Base-by-base conservation (phyloP, 768 basidiomycete genomes). In the Pleurotus eryngii region DNA sequence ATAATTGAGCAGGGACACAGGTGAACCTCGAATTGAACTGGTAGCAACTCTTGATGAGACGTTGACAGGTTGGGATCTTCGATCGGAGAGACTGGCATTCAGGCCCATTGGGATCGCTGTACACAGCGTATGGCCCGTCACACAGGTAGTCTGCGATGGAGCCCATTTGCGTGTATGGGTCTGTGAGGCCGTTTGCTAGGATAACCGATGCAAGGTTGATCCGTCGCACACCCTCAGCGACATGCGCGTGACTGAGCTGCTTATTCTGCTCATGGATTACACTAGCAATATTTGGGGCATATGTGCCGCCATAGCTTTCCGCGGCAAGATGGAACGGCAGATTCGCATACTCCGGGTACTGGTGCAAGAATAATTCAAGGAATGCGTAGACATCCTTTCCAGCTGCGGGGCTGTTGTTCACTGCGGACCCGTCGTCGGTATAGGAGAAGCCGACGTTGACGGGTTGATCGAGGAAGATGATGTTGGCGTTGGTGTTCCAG, bases 401-500 rank as follows among this genome's bases (percentile, higher is more conserved):
- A 2, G 93, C 93, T 20, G 86, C 85, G 3, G 92, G 92, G 55
- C 87, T 90, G 46, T 81, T 91, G 71, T 85, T 81, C 49, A 98
- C 90, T 1, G 78, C 80, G 1, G 83, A 85, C 38, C 86, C 86
- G 40, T 89, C 86, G 11, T 87, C 82, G 1, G 85, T 81, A 67
- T 95, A 98, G 0, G 92, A 95, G 73, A 81, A 96, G 30, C 96
- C 95, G 38, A 97, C 95, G 56, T 89, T 85, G 63, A 95, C 82
- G 18, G 95, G 95, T 66, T 93, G 81, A 67, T 86, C 84, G 58
- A 89, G 82, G 79, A 89, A 89, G 57, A 89, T 86, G 61, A 89
- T 76, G 65, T 92, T 92, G 49, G 89, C 85, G 60, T 87, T 73
- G 40, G 76, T 78, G 64, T 87, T 99, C 96, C 96, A 99, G 62